Conservation (phyloP, 441 rosid species). For the Populus hybrid region DNA sequence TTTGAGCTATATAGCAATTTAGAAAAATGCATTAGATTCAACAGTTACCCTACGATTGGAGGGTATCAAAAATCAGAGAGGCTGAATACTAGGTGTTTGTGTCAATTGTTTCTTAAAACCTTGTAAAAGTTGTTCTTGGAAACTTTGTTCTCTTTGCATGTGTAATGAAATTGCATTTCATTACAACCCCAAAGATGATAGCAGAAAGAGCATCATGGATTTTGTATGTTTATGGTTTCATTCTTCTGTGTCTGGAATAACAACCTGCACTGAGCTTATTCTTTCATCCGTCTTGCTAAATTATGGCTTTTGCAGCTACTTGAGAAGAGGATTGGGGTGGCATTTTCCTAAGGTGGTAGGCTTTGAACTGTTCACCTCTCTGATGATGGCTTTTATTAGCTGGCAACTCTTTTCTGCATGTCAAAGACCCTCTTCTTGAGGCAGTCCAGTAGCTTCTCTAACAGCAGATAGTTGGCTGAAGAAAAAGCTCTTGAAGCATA, state of each 20-base stretch:
- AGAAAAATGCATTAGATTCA: neutral
- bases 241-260: neutral
- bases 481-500: neutral
- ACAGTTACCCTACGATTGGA: neutral
- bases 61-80: neutral
- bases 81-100: neutral
- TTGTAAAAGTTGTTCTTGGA: neutral
- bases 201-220: neutral
- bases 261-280: neutral
- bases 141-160: neutral
- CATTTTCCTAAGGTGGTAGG: constrained; percentile 81
- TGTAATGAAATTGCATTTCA: neutral
- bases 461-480: neutral
- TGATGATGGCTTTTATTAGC: constrained; percentile 78
- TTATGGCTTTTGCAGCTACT: constrained; percentile 47
- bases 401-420: constrained; percentile 85
- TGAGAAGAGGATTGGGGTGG: constrained; percentile 84
- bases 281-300: neutral
- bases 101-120: neutral
- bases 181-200: neutral
- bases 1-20: neutral
- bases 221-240: neutral
- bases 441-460: constrained; percentile 6
- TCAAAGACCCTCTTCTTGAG: constrained; percentile 73
- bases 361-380: constrained; percentile 69